These are phyloP conservation scores for Hyaloscypha hepaticicola DNA, from an alignment of 495 filamentous ascomycete species.

Conservation along the genomic window DNA sequence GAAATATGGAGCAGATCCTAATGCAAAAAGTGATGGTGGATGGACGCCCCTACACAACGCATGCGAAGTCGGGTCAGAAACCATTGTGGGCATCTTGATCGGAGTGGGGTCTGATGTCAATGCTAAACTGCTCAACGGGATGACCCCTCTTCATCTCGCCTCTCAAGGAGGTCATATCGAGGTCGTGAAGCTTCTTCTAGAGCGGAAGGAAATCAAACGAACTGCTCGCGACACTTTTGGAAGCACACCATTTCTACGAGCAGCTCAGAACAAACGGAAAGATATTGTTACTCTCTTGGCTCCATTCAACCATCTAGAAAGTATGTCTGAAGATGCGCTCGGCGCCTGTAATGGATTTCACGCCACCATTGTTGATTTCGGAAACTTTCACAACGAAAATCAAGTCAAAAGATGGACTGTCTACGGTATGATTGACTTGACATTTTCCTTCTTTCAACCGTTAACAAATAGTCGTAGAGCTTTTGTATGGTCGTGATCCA, in stretches of 20 bases:
- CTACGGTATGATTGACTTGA: constrained; percentile 35
- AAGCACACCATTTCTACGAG: constrained; percentile 57
- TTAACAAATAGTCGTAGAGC: constrained; percentile 31
- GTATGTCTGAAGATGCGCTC: constrained; percentile 52
- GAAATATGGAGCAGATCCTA: constrained; percentile 49
- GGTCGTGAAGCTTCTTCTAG: constrained; percentile 54
- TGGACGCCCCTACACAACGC: constrained; percentile 69
- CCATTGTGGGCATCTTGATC: constrained; percentile 40
- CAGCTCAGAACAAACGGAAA: constrained; percentile 55
- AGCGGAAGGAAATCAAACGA: constrained; percentile 45
- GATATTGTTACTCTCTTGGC: constrained; percentile 58
- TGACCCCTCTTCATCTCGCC: constrained; percentile 61
- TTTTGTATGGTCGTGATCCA: constrained; percentile 60
- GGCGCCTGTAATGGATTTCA: constrained; percentile 61
- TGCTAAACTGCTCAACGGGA: constrained; percentile 49
- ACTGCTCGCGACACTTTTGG: constrained; percentile 59
- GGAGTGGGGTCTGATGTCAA: constrained; percentile 55
- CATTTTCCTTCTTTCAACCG: background rate
- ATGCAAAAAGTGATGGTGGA: constrained; percentile 45
- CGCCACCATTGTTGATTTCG: constrained; percentile 69
- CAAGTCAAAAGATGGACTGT: constrained; percentile 57
- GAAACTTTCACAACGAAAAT: constrained; percentile 62
- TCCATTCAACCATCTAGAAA: constrained; percentile 51
- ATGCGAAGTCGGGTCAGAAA: constrained; percentile 52
- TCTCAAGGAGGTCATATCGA: constrained; percentile 61